Conservation (phyloP, 768 basidiomycete genomes). For the Boletus rubescentipes region DNA sequence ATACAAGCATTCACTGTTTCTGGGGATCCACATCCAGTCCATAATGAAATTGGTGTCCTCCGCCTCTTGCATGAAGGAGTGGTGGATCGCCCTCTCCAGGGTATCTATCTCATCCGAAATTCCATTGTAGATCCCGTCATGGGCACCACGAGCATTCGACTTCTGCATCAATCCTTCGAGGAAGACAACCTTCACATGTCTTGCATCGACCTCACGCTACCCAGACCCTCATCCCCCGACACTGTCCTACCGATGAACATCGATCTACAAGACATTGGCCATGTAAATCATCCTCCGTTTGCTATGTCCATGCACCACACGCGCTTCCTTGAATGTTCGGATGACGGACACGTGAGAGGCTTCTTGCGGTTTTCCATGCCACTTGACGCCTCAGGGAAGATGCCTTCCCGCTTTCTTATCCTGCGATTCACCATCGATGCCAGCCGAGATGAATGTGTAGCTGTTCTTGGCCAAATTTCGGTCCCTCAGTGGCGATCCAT, state of each 20-base stretch:
- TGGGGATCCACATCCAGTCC: background rate
- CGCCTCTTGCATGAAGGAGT: slow-evolving; percentile 2
- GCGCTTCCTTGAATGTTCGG: background rate
- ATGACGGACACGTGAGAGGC: background rate
- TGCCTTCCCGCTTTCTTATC: no score
- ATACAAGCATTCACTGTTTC: background rate
- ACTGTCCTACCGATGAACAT: background rate
- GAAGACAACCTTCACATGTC: background rate
- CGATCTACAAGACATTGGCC: background rate
- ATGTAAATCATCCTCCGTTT: background rate
- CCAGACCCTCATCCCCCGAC: background rate
- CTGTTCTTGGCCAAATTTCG: background rate
- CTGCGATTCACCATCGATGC: slow-evolving; percentile 1
- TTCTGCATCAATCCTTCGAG: background rate
- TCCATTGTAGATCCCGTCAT: background rate
- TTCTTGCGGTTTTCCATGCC: background rate
- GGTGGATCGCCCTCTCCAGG: background rate
- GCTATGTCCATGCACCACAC: fast-evolving
- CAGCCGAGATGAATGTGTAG: background rate
- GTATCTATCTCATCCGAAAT: background rate
- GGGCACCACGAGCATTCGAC: background rate
- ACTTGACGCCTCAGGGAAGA: fast-evolving
- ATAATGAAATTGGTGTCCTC: background rate
- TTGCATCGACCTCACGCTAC: background rate
- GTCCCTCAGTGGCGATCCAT: background rate